A percentile compares a stretch with the other conserved stretches of the same genome.
phyloP scores from a whole-genome alignment of 495 filamentous ascomycete species.

The Jackrogersella minutella region DNA sequence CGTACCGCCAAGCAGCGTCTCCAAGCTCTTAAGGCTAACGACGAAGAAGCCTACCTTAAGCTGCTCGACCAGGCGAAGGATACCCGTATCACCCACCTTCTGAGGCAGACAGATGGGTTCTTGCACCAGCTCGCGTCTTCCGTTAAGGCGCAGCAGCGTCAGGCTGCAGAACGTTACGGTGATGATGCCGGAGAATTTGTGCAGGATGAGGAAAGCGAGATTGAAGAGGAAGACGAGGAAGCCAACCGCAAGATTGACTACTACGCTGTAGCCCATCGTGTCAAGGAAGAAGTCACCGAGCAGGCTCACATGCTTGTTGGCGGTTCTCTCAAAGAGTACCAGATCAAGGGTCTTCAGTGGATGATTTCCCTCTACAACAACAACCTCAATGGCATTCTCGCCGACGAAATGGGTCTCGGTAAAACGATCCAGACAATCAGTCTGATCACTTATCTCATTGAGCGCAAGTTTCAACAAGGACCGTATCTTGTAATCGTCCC shows the following conservation, averaged over 20 bases:
- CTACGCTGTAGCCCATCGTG: conserved; percentile 95
- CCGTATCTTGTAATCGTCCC: conserved; percentile 97
- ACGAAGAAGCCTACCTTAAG: conserved; percentile 97
- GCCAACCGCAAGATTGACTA: conserved; percentile 87
- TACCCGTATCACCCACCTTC: conserved; percentile 95
- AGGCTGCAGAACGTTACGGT: conserved; percentile 78
- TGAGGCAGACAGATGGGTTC: conserved; percentile 96
- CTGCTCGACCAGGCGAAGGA: conserved; percentile 97
- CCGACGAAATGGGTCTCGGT: conserved; percentile 99
- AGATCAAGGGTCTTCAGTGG: conserved; percentile 97
- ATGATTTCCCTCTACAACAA: conserved; percentile 99
- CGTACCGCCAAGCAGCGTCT: conserved; percentile 99
- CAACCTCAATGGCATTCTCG: conserved; percentile 97
- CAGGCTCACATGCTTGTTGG: conserved; percentile 89
- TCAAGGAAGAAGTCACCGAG: conserved; percentile 85
- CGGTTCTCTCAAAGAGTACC: conserved; percentile 94
- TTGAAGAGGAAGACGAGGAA: conserved; percentile 74
- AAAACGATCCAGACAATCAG: conserved; percentile 99
- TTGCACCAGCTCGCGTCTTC: conserved; percentile 92
- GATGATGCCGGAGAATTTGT: conserved; percentile 65
- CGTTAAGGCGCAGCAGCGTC: conserved; percentile 89
- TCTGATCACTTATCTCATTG: conserved; percentile 95
- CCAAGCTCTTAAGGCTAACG: conserved; percentile 96
- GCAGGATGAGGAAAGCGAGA: conserved; percentile 66
- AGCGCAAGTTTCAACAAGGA: conserved; percentile 90